These are phyloP conservation scores for Salisapilia sapeloensis DNA, from an alignment of 352 stramenopile genomes.

Conservation along the genomic window DNA sequence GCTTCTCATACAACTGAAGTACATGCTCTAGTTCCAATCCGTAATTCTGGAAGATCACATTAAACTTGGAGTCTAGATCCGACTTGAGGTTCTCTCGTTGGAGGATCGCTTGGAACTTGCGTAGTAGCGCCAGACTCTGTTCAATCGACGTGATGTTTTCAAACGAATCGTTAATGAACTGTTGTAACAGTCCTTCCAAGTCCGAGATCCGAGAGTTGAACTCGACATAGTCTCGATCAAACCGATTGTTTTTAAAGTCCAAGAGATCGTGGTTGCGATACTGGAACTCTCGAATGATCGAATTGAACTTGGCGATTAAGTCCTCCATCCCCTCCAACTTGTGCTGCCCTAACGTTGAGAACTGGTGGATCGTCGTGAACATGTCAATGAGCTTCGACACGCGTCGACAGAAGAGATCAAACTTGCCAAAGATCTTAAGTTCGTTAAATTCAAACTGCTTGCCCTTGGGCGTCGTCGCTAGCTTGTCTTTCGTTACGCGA, in stretches of 20 bases:
- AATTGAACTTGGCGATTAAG: constrained; percentile 88
- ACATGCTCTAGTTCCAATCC: constrained; percentile 95
- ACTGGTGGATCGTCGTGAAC: constrained; percentile 97
- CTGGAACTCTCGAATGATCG: constrained; percentile 93
- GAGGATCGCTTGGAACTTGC: constrained; percentile 96
- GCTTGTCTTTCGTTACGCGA: constrained; percentile 93
- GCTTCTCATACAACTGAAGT: constrained; percentile 96
- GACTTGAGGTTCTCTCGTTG: constrained; percentile 97
- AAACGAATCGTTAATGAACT: constrained; percentile 98
- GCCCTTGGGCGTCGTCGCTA: constrained; percentile 88
- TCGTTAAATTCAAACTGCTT: constrained; percentile 99
- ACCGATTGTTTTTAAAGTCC: constrained; percentile 98
- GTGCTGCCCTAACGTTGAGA: constrained; percentile 84
- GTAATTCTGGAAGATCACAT: constrained; percentile 99
- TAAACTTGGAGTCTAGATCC: constrained; percentile 97
- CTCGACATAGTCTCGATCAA: constrained; percentile 94
- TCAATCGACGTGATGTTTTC: constrained; percentile 98
- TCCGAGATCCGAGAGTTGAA: constrained; percentile 93
- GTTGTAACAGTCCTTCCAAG: constrained; percentile 91
- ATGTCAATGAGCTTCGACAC: constrained; percentile 99
- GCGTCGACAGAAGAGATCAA: constrained; percentile 95
- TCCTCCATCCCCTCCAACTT: constrained; percentile 87
- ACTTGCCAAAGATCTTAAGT: constrained; percentile 98
- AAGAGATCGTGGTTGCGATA: constrained; percentile 94
- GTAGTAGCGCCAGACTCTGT: constrained; percentile 91